These are phyloP conservation scores for Picochlorum costavermella DNA, from an alignment of 139 green algal genomes.

Conservation along the genomic window DNA sequence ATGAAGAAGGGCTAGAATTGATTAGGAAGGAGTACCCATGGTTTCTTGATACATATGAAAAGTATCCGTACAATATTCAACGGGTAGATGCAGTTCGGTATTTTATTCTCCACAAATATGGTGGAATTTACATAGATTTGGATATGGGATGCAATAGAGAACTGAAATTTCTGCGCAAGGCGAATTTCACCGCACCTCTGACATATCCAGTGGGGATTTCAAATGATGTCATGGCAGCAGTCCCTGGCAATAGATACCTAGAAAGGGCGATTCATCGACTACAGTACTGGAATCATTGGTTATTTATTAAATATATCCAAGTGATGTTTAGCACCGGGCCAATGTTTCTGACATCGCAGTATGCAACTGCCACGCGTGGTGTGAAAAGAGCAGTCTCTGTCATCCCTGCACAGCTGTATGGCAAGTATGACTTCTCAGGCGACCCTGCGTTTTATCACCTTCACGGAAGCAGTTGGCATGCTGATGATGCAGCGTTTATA, in stretches of 20 bases:
- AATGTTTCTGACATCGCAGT: constrained; percentile 46
- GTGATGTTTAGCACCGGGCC: constrained; percentile 54
- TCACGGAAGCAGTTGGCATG: constrained; percentile 44
- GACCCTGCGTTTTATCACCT: constrained; percentile 35
- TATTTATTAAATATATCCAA: constrained; percentile 45
- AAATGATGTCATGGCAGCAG: constrained; percentile 43
- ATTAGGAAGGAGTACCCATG: constrained; percentile 35
- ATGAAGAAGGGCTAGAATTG: constrained; percentile 28
- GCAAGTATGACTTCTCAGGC: constrained; percentile 36
- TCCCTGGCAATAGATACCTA: constrained; percentile 22
- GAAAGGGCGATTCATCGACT: constrained; percentile 9
- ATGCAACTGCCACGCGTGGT: constrained; percentile 1
- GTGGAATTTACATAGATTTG: constrained; percentile 49
- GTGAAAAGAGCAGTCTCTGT: constrained; percentile 18
- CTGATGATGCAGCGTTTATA: constrained; percentile 32
- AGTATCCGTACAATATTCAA: constrained; percentile 43
- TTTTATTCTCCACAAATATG: constrained; percentile 36
- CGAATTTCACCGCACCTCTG: constrained; percentile 36
- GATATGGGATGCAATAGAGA: constrained; percentile 35
- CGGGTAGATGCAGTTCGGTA: constrained; percentile 45
- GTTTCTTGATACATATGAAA: constrained; percentile 36
- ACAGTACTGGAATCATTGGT: constrained; percentile 30
- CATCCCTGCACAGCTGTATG: constrained; percentile 31
- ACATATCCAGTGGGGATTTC: constrained; percentile 43
- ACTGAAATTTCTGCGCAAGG: constrained; percentile 33